Percentiles rank a stretch among this genome's conserved stretches.
Conservation (phyloP, 495 filamentous ascomycete genomes). For the Aspergillus saccharolyticus region DNA sequence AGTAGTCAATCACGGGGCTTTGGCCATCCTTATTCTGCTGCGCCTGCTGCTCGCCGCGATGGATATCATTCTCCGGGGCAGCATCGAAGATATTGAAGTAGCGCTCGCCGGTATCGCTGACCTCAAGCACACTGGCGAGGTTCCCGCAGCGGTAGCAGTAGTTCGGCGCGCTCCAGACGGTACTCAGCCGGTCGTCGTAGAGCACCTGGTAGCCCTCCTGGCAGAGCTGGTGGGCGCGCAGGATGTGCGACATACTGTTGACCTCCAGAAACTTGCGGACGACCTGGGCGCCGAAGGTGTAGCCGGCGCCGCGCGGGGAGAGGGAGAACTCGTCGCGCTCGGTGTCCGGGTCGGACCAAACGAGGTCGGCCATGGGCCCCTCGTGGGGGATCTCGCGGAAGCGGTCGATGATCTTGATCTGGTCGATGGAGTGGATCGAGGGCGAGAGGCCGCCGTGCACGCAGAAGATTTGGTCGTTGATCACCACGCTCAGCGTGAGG, state of each 20-base stretch:
- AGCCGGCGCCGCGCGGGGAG: constrained; percentile 88
- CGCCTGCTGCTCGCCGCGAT: constrained; percentile 65
- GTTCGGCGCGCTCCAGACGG: constrained; percentile 97
- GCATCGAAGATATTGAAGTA: constrained; percentile 98
- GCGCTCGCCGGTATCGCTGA: constrained; percentile 82
- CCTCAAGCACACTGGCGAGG: constrained; percentile 93
- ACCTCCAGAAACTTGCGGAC: constrained; percentile 97
- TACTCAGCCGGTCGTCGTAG: constrained; percentile 89
- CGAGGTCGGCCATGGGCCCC: constrained; percentile 97
- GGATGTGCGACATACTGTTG: constrained; percentile 93
- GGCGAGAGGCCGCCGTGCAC: constrained; percentile 94
- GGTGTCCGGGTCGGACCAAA: constrained; percentile 95
- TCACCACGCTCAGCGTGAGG: constrained; percentile 90
- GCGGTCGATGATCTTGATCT: constrained; percentile 98
- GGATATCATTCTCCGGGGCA: constrained; percentile 88
- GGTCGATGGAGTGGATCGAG: constrained; percentile 95
- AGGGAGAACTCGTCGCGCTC: constrained; percentile 95
- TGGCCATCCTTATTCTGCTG: constrained; percentile 56
- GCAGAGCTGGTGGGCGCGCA: constrained; percentile 94
- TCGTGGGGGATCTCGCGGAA: constrained; percentile 98
- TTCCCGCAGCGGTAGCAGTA: constrained; percentile 99
- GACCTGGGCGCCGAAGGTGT: constrained; percentile 95
- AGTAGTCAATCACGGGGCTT: constrained; percentile 65
- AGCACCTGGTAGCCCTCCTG: constrained; percentile 96
- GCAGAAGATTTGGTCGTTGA: constrained; percentile 98